phyloP scores from a whole-genome alignment of 2,329 filamentous ascomycete genomes.

The Verticillium zaregamsianum region DNA sequence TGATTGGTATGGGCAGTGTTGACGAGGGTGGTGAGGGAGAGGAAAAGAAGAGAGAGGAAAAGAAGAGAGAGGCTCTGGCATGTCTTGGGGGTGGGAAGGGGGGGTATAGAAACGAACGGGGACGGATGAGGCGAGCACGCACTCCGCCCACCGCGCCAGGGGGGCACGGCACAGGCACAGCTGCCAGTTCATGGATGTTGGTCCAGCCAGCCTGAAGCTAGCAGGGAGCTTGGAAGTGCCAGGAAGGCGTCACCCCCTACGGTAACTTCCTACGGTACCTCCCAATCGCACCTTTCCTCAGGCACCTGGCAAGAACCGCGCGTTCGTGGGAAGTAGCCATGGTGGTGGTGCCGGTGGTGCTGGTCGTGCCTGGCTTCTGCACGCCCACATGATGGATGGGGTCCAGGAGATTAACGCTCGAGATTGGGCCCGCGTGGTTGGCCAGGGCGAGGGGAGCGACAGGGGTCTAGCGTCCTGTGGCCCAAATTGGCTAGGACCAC shows the following conservation, averaged over 20 bases:
- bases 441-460: not conserved
- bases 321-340: not conserved
- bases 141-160: not conserved
- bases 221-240: too few species aligned
- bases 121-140: not conserved
- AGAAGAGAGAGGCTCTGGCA: not conserved
- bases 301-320: too few species aligned
- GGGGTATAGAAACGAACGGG: not conserved
- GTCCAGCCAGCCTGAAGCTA: too few species aligned
- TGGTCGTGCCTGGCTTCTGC: not conserved
- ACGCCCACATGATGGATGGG: not conserved
- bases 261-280: too few species aligned
- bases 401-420: not conserved
- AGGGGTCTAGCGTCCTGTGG: not conserved
- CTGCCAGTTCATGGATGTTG: too few species aligned
- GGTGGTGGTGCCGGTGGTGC: not conserved
- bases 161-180: too few species aligned
- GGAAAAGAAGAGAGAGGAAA: conserved; percentile 1
- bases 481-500: not conserved
- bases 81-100: not conserved
- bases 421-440: not conserved
- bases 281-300: too few species aligned
- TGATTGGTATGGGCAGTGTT: not conserved
- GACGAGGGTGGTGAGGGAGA: conserved; percentile 7
- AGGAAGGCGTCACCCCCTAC: too few species aligned